Conservation (phyloP, 805 yeast genomes). For the Suhomyces sp. region DNA sequence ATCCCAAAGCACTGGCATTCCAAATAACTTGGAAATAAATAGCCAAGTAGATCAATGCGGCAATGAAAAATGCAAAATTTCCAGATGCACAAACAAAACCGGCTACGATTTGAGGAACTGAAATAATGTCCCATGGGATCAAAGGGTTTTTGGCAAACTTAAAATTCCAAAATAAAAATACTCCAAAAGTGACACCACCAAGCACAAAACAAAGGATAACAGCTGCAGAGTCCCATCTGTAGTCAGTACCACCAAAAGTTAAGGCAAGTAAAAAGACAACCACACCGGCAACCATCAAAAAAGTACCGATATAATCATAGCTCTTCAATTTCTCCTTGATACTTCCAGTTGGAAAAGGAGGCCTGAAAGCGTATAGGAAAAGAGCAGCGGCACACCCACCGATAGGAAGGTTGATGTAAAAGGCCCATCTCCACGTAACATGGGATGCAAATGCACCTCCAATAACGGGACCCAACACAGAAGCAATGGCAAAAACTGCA, state of each 20-base stretch:
- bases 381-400: conserved; percentile 20
- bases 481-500: conserved; percentile 19
- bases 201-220: conserved; percentile 22
- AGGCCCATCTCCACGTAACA: conserved; percentile 28
- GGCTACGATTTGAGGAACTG: conserved; percentile 12
- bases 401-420: conserved; percentile 25
- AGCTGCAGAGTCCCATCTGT: conserved; percentile 21
- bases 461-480: conserved; percentile 24
- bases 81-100: conserved; percentile 13
- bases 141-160: conserved; percentile 16
- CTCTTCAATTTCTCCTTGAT: conserved; percentile 13
- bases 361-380: conserved; percentile 18
- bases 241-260: conserved; percentile 21
- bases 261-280: conserved; percentile 22
- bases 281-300: conserved; percentile 18
- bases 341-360: conserved; percentile 14
- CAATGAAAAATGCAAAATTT: conserved; percentile 18
- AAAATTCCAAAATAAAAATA: conserved; percentile 19
- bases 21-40: conserved; percentile 51
- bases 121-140: conserved; percentile 15
- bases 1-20: conserved; percentile 38
- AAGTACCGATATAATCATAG: conserved; percentile 20
- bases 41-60: conserved; percentile 28
- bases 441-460: conserved; percentile 26
- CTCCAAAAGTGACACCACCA: conserved; percentile 17